A percentile compares a stretch with the other conserved stretches of the same genome.
Evolutionary conservation across 345 rosid genomes (phyloP).

Genomic region (Pseudoturritis turrita): DNA sequence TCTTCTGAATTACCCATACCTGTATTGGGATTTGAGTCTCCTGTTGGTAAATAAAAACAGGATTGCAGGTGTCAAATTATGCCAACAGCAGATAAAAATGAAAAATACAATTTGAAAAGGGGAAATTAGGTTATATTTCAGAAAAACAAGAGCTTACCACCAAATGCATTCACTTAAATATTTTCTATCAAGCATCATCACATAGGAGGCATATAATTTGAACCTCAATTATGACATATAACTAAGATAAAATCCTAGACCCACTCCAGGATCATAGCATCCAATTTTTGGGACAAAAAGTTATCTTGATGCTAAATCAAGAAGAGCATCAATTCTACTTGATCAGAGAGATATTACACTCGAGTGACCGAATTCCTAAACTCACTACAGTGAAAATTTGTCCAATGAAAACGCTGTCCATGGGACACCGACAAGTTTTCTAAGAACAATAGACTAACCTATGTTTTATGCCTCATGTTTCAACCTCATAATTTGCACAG

Average conservation of each 20-base stretch:
- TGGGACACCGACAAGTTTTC: not conserved
- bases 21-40: conserved; percentile 80
- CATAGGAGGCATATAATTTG: not conserved
- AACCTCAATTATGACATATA: not conserved
- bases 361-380: not conserved
- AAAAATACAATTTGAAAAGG: not conserved
- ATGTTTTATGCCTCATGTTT: not conserved
- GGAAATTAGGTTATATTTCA: not conserved
- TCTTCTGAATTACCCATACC: conserved; percentile 76
- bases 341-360: not conserved
- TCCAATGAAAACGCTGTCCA: not conserved
- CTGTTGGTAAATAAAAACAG: conserved; percentile 39
- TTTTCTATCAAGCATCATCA: not conserved
- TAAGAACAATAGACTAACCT: conserved; percentile 9
- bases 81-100: not conserved
- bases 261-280: conserved; percentile 7
- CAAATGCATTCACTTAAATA: not conserved
- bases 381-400: not conserved
- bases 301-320: not conserved
- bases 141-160: not conserved
- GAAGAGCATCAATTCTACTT: not conserved
- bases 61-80: conserved; percentile 12
- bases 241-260: not conserved
- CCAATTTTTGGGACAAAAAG: not conserved
- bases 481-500: not conserved